Base-by-base conservation (phyloP, 1,284 basidiomycete species). In the Apiotrichum mycotoxinovorans region DNA sequence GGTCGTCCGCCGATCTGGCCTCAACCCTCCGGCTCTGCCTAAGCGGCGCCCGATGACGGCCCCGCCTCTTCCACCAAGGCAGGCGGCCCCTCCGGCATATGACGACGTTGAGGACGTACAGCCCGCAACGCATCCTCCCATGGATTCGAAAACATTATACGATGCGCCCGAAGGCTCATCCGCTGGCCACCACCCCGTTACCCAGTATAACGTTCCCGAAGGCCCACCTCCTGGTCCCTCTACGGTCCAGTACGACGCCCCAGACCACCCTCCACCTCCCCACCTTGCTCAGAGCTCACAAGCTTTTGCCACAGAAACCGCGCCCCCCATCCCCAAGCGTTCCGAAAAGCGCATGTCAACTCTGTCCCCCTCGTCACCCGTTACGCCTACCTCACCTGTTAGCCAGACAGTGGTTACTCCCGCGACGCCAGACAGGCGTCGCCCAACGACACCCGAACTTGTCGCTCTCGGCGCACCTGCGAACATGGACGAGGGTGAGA, bases 21-120 rank as follows among this genome's bases (percentile, higher is more conserved):
- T 70, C 22, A 64, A 68, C 51, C 62, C 72, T 12, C 72, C 69
- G 10, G 53, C 49, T 17, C 58, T 71, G 14, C 54, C 72, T 2
- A 58, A 62, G 4, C 55, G 72, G 4, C 55, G 72, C 51, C 44
- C 43, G 12, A 9, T 15, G 12, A 30, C 30, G 2, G 46, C 47
- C 1, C 46, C 53, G 15, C 53, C 46, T 4, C 53, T 47, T 22
- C 47, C 52, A 9, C 45, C 22, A 4, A 20, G 45, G 27, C 33
- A 26, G 37, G n/a, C 35, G 43, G 15, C 37, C 22, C 46, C 46
- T 9, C 46, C 46, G 34, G 17, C 26, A 20, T 43, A 33, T 20
- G 43, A 26, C 27, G 35, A 38, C 33, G 7, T n/a, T 25, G n/a
- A n/a, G n/a, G n/a, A n/a, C n/a, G n/a, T n/a, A n/a, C n/a, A n/a